Evolutionary conservation across 164 flowering plant species (phyloP), one percentile per base, ranked within the genome.

Genomic region (Santalum album): DNA sequence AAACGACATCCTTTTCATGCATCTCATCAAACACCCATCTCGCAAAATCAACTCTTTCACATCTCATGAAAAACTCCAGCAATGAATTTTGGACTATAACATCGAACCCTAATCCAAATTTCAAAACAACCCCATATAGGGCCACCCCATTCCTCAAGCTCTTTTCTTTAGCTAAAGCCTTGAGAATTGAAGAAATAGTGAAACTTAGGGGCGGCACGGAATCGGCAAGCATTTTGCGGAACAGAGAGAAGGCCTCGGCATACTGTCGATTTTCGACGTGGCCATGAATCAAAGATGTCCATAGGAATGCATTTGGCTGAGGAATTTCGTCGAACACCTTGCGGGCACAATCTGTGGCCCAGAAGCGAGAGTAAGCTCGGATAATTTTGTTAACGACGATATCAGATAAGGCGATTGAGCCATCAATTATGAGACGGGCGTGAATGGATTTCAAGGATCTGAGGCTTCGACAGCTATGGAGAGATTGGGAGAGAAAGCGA

Each of bases 211-310:
- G 69, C 10, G 57, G 17, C 4, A 69, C 29, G 0, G 67, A 61
- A 12, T 57, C 62, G 2, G 39, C 32, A 36, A 9, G 59, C 77
- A 75, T 72, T 16, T 23, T 24, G 3, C 36, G 22, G 47, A 68
- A 68, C n/a, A 57, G 19, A 51, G 40, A 23, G 38, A 64, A 59
- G 12, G 70, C 74, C 42, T 75, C 70, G 4, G 22, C 18, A 15
- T 61, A 57, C 16, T 57, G 51, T 12, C 5, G 22, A 22, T 63
- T 72, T 29, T 70, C 75, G 7, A 70, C 63, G 12, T 62, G 57
- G n/a, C 71, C 80, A 56, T 66, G 69, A 61, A 76, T 68, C 55
- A 76, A 48, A 22, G 69, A 54, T 0, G 75, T 73, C 72, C 74
- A 76, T 3, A 71, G 43, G 32, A 68, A 73, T 12, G 62, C 35